These are phyloP conservation scores for Fusarium chaquense DNA, from an alignment of 2,329 filamentous ascomycete species.

Conservation along the genomic window DNA sequence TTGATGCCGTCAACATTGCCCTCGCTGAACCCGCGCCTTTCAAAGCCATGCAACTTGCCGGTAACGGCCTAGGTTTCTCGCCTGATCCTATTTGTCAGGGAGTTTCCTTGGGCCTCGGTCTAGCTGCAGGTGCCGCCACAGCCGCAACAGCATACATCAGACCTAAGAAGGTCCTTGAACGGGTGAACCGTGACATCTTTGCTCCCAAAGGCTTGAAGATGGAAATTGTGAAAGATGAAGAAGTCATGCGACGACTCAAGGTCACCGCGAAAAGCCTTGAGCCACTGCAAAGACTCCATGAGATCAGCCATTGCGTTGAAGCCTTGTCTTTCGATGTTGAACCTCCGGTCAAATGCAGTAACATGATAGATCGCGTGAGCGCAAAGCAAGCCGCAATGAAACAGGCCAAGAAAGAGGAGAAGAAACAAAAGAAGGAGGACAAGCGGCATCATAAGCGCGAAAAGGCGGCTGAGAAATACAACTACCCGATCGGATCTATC, in stretches of 20 bases:
- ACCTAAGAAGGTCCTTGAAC: conserved; percentile 8
- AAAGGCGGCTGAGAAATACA: conserved; percentile 1
- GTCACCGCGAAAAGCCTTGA: conserved; percentile 10
- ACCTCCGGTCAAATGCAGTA: not conserved
- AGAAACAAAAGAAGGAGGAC: conserved; percentile 8
- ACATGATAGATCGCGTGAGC: conserved; percentile 22
- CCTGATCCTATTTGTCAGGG: conserved; percentile 15
- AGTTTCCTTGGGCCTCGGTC: conserved; percentile 4
- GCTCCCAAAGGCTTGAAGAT: conserved; percentile 9
- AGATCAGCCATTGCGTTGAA: not conserved
- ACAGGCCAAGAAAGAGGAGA: conserved; percentile 7
- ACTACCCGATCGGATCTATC: conserved; percentile 5
- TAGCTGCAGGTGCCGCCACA: conserved; percentile 15
- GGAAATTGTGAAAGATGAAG: conserved; percentile 16
- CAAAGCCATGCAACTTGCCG: conserved; percentile 11
- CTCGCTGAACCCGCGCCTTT: conserved; percentile 10
- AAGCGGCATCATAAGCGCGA: not conserved
- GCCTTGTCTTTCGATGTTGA: conserved; percentile 14
- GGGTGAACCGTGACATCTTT: not conserved
- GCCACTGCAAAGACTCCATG: not conserved
- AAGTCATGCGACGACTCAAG: conserved; percentile 12
- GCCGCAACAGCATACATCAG: conserved; percentile 20
- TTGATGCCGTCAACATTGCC: conserved; percentile 9
- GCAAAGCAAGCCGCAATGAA: conserved; percentile 20
- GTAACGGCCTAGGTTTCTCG: conserved; percentile 12